Percentiles rank a stretch among this genome's conserved stretches.
These are phyloP conservation scores for Coemansia sp. DNA, from an alignment of 192 early-diverging fungal species.

Conservation along the genomic window DNA sequence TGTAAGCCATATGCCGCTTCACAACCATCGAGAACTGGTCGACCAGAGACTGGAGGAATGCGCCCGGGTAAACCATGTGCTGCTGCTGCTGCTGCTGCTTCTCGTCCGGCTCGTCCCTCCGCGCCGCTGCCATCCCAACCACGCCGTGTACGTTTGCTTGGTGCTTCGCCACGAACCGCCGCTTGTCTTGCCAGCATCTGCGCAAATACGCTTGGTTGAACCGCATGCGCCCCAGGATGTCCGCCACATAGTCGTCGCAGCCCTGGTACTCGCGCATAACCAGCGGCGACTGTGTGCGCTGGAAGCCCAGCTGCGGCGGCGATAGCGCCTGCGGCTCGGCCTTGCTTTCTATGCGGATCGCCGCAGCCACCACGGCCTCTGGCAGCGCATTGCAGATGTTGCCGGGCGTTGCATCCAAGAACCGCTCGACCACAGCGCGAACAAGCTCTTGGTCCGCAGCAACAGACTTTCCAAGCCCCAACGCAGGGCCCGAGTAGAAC, in stretches of 20 bases:
- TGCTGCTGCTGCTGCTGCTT: neutral
- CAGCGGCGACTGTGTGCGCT: constrained; percentile 4
- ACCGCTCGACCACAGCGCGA: constrained; percentile 51
- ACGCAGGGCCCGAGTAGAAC: constrained; percentile 29
- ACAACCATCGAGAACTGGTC: constrained; percentile 48
- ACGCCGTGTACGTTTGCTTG: neutral
- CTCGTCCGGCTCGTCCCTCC: neutral
- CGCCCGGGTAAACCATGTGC: constrained; percentile 56
- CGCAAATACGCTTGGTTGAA: constrained; percentile 7
- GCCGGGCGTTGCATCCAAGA: constrained; percentile 41
- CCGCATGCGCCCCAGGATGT: constrained; percentile 26
- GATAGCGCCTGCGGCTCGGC: neutral
- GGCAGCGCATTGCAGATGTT: constrained; percentile 36
- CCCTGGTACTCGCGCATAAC: constrained; percentile 40
- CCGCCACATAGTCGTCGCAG: constrained; percentile 49
- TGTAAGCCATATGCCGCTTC: constrained; percentile 61
- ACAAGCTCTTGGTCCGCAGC: constrained; percentile 49
- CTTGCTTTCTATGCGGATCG: constrained; percentile 22
- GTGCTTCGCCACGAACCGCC: neutral
- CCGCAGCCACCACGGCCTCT: constrained; percentile 34
- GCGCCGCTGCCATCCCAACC: neutral
- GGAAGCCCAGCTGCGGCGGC: constrained; percentile 10
- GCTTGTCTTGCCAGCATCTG: constrained; percentile 17
- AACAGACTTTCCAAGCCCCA: constrained; percentile 36
- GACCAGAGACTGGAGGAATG: constrained; percentile 57